Base-by-base conservation (phyloP, 2,329 filamentous ascomycete genomes). In the Ceratocystis huliohia region DNA sequence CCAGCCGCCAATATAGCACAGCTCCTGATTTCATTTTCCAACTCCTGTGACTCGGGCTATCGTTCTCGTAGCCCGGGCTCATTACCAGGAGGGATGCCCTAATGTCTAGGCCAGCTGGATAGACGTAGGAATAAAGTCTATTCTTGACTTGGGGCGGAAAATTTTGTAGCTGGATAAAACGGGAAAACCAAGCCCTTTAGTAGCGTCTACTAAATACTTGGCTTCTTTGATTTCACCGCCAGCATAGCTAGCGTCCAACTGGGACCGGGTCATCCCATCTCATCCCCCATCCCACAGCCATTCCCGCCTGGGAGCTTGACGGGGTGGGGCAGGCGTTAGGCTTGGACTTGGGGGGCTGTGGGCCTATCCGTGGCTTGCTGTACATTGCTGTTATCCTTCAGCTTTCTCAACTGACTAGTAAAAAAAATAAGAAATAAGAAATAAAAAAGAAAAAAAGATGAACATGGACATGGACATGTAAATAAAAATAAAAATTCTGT, bases 191-290 rank as follows among this genome's bases (percentile, higher is more conserved):
- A 50, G 46, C 46, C 56, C 30, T 37, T 59, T 59, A 59, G 56
- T 17, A 20, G 28, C 56, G 10, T 5, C 37, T 15, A 37, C 5
- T 30, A 17, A 20, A 44, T 63, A 48, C 44, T 48, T n/a, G 37
- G n/a, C 5, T 63, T 63, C 22, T 20, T 63, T 25, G 25, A 63
- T 48, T 63, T 63, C 30, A 63, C 45, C 61, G 45, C 61, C 44
- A 63, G 61, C 61, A 10, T 50, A 63, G n/a, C 45, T 63, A 63
- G 61, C 61, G 61, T 25, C 17, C 22, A 50, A 30, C 61, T 30
- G 25, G 46, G 44, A 63, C 61, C 44, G 30, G 46, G 44, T 48
- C 61, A 63, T 50, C 61, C 61, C 61, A 63, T 48, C n/a, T 17
- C 25, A 20, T 41, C 37, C 25, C 50, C 28, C 53, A 17, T 59